Evolutionary conservation across 2,329 filamentous ascomycete species (phyloP), one percentile per base, ranked within the genome.

Genomic region (Beauveria brongniartii): DNA sequence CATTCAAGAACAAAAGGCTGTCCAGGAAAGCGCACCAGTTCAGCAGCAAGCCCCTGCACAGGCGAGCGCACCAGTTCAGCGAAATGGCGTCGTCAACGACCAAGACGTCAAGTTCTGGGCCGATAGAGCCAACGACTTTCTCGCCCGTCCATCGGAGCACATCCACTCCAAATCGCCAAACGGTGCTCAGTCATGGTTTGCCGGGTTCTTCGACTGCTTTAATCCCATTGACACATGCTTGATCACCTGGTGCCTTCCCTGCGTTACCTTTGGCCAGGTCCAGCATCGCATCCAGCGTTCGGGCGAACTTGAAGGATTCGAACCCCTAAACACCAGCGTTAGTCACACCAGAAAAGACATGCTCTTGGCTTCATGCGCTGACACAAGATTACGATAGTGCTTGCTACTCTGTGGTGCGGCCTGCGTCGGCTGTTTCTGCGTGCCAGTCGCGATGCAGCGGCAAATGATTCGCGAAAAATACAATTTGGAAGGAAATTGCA

Each of bases 221-320:
- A 71, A 64, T 62, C 78, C 78, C 26, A 70, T 79, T 57, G 73
- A 75, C 56, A 71, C 73, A 1, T 80, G 78, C 67, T 64, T 78
- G n/a, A 69, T 79, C 57, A 73, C 75, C 18, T 80, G 72, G 64
- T 80, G 74, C 63, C 63, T 78, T 28, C 78, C 78, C 1, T 80
- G 78, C 63, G 70, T 80, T 37, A 78, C 77, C 40, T 80, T 79
- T 54, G 77, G 77, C 68, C 78, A 77, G 73, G 79, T 77, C 3
- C 69, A 79, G 60, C 78, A 80, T 64, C 75, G 78, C 22, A 66
- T 79, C 12, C 71, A 69, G 62, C 75, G 75, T 69, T 71, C 74
- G 28, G 71, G 67, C 41, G 71, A 69, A 60, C 72, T 80, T 8
- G 63, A 73, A 20, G 77, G 75, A 16, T 80, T 77, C 40, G 74